phyloP scores from a whole-genome alignment of 2,329 filamentous ascomycete genomes.

The Xylaria sp. region DNA sequence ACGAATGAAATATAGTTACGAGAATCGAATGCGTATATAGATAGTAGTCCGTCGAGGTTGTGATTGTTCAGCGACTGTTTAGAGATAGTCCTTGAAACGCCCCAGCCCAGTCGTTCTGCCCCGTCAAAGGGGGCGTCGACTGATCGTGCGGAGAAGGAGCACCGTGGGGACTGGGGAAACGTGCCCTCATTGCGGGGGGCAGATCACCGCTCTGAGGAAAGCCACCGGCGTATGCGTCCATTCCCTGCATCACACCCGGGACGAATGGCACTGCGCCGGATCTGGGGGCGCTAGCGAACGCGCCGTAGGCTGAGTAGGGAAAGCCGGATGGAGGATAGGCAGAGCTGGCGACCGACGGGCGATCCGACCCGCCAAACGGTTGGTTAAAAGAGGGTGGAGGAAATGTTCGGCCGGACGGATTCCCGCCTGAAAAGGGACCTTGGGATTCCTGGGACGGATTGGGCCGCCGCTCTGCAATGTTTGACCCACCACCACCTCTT shows the following conservation, averaged over 20 bases:
- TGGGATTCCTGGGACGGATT: constrained; percentile 46
- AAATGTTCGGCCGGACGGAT: constrained; percentile 45
- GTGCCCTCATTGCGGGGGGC: constrained; percentile 49
- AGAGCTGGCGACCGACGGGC: constrained; percentile 42
- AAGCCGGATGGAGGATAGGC: constrained; percentile 45
- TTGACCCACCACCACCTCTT: constrained; percentile 48
- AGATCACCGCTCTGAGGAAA: constrained; percentile 47
- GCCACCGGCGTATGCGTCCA: constrained; percentile 46
- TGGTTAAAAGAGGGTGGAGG: constrained; percentile 49
- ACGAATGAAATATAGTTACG: constrained; percentile 35
- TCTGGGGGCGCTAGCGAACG: constrained; percentile 47
- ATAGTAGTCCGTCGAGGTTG: neutral
- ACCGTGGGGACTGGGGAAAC: constrained; percentile 40
- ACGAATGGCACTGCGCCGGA: constrained; percentile 43
- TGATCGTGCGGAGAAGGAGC: constrained; percentile 39
- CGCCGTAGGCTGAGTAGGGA: constrained; percentile 46
- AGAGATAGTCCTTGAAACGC: constrained; percentile 74
- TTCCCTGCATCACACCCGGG: constrained; percentile 42
- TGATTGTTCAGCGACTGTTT: constrained; percentile 58
- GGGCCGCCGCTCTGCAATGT: constrained; percentile 52
- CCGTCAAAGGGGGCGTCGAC: constrained; percentile 39
- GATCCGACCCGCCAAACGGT: constrained; percentile 46
- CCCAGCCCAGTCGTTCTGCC: constrained; percentile 62
- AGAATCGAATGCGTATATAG: constrained; percentile 31
- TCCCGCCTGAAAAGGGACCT: constrained; percentile 41